Base-by-base conservation (phyloP, 768 basidiomycete genomes). In the Amanita jacksonii region DNA sequence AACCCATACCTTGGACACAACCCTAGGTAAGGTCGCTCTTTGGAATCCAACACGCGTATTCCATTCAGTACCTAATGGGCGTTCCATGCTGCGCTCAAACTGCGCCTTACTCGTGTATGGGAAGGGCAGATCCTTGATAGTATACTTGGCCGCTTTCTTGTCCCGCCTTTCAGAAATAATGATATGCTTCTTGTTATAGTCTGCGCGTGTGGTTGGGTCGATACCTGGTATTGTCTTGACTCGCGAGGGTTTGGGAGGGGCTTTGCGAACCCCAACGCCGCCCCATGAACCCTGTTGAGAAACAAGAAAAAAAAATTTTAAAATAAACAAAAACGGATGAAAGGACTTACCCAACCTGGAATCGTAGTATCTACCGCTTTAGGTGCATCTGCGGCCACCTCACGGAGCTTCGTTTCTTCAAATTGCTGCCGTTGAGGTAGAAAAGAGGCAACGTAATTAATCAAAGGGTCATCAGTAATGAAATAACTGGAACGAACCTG, bases 141-240 rank as follows among this genome's bases (percentile, higher is more conserved):
- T 71, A 60, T 93, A 97, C 63, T 90, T 87, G 12, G 78, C 67
- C 0, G 88, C 92, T 60, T 96, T 96, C 66, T 89, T 90, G 66
- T 98, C 94, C 47, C 81, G 80, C 63, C 85, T 89, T 63, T 99
- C 94, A 1, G 89, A 91, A 54, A 99, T 87, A 67, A 99, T 96
- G 56, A 98, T 77, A 58, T 96, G 83, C 8, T 80, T 73, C 56
- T 89, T 89, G 49, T 72, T 70, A 54, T 81, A 82, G 61, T 99
- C 96, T 10, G 84, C 81, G 34, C 96, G 87, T 38, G 79, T 66
- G 13, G 70, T 68, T 0, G 88, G 84, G 50, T 83, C 79, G 51
- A 97, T 69, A 12, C 94, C 93, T 0, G 87, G 75, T 20, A 89
- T 64, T 54, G 83, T 81, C 56, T 90, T 90, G 59, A 93, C 74